Percentiles rank a stretch among this genome's conserved stretches.
Evolutionary conservation across 805 yeast species (phyloP).

Genomic region (Ogataea zsoltii): DNA sequence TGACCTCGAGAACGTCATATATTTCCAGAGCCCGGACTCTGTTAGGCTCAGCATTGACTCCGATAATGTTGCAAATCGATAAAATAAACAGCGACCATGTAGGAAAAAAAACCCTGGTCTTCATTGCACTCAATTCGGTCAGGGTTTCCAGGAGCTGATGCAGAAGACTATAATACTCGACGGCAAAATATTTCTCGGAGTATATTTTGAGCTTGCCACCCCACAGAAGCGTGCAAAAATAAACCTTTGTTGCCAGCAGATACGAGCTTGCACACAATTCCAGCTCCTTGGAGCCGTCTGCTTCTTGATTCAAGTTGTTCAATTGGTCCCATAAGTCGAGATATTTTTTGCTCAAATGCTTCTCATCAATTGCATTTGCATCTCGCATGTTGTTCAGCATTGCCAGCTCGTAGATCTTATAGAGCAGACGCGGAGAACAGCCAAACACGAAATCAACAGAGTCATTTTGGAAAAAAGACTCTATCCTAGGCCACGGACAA

Average conservation of each 20-base stretch:
- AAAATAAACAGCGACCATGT: constrained; percentile 33
- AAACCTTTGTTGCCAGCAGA: constrained; percentile 21
- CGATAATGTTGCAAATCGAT: constrained; percentile 18
- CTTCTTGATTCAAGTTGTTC: constrained; percentile 11
- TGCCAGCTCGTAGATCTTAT: constrained; percentile 24
- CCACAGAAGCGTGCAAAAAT: constrained; percentile 16
- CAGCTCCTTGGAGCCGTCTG: constrained; percentile 13
- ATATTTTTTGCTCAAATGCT: constrained; percentile 8
- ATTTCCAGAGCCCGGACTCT: constrained; percentile 23
- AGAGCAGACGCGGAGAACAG: constrained; percentile 32
- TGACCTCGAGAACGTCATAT: constrained; percentile 22
- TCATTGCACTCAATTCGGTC: constrained; percentile 10
- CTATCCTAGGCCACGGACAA: constrained; percentile 30
- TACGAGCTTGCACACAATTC: constrained; percentile 25
- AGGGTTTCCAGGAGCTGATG: constrained; percentile 13
- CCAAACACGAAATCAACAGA: constrained; percentile 34
- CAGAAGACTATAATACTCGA: constrained; percentile 4
- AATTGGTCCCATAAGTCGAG: constrained; percentile 15
- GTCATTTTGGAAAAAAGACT: constrained; percentile 22
- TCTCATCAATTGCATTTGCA: constrained; percentile 1
- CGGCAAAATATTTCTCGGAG: constrained; percentile 10
- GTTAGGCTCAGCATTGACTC: constrained; percentile 19
- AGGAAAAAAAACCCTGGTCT: constrained; percentile 27
- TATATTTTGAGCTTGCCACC: constrained; percentile 11
- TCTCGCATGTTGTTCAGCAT: constrained; percentile 18